Evolutionary conservation across 169 alveolate species (phyloP), one percentile per base, ranked within the genome.

Genomic region (Plasmodium inui): DNA sequence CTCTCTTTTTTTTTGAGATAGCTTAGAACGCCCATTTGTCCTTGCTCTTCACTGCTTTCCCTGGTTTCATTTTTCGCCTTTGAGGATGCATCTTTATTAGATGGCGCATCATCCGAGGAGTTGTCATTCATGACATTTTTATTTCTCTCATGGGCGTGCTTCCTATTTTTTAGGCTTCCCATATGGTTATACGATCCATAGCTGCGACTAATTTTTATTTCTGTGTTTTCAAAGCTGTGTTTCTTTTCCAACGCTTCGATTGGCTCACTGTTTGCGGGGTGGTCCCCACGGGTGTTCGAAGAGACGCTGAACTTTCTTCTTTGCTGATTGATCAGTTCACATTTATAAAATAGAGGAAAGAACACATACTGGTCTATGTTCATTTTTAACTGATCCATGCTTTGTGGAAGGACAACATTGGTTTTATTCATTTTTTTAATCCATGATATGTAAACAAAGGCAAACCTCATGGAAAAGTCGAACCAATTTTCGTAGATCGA

Each of bases 401-500:
- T 91, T 12, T 9, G 83, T 19, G 95, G 95, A 30, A 91, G 22
- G 41, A 82, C 37, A 46, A 17, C 73, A 19, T 80, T 71, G n/a
- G 22, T 80, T 80, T 71, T 70, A 39, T 91, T 81, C 8, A 70
- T 32, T 67, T 50, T 91, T 80, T 91, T 91, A 55, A 91, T 81
- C 95, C 95, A 91, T n/a, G 91, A 74, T 82, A 82, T 82, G 78
- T 91, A 91, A 28, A 91, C 95, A 73, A 91, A 91, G 17, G 92
- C 84, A 81, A 91, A 91, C 26, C 95, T 28, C 74, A 91, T 91
- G 10, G 92, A 32, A 82, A 91, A 91, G 55, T 91, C 95, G 37
- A 91, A 91, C 95, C 95, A 91, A 37, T 91, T 91, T 91, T 91
- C 92, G 76, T 91, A 81, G 19, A 91, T 81, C 46, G 85, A 82